Evolutionary conservation across 2,329 filamentous ascomycete species (phyloP), one percentile per base, ranked within the genome.

Genomic region (Paecilomyces formosus): DNA sequence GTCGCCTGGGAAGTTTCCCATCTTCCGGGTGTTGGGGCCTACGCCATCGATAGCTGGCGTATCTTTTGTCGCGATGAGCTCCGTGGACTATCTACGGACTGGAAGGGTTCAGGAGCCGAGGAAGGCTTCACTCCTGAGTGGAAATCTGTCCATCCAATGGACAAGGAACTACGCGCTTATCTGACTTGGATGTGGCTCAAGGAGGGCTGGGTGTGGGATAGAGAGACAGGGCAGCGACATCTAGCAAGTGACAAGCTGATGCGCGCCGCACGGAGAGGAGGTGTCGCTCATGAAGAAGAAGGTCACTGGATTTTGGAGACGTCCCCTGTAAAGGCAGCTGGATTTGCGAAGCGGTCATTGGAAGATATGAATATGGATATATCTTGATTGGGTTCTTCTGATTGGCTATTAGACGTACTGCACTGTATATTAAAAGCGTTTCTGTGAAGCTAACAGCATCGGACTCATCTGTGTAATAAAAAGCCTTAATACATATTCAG

Each of bases 161-260:
- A 97, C 72, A 97, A 96, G 74, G 92, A 97, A 72, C 77, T 97
- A n/a, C 82, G 89, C 51, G 91, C 90, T 0, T 96, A 86, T 74
- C 74, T 97, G 67, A 82, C 88, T 45, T 97, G 92, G 92, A 90
- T 92, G 85, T 96, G 92, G 92, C 83, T 94, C 76, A 85, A 87
- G 53, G 89, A 96, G 66, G 90, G 91, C 0, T 93, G 86, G 82
- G 79, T 86, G 49, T 96, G 91, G 90, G 83, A 95, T 75, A 85
- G 85, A 1, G 71, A 77, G 28, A 92, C 88, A 0, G 92, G 90
- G 0, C 66, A 76, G 30, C 70, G 74, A 63, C 76, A 68, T 13
- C 68, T 69, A 57, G 73, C 78, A 9, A 74, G 72, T 54, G 72
- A 72, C 12, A 71, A 70, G 58, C 69, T 72, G 50, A 70, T 76